These are phyloP conservation scores for Fusarium caatingaense DNA, from an alignment of 2,329 filamentous ascomycete genomes.

Conservation along the genomic window DNA sequence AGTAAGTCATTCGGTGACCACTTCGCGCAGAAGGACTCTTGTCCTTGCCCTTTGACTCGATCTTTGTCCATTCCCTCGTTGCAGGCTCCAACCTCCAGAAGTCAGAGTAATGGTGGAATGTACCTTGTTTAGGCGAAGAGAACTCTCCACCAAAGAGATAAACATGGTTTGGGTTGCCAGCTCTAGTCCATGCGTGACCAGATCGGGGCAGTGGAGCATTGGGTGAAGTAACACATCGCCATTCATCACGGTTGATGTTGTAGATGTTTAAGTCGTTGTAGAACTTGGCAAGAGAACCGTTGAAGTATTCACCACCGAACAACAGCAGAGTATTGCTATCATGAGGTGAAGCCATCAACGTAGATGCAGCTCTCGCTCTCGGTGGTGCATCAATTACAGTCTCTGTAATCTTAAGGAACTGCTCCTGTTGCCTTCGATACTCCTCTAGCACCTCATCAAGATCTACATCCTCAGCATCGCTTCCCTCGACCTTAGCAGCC, in stretches of 20 bases:
- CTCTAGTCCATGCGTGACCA: slow-evolving; percentile 94
- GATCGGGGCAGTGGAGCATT: slow-evolving; percentile 91
- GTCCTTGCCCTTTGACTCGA: slow-evolving; percentile 82
- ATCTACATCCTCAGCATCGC: slow-evolving; percentile 92
- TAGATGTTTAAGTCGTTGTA: slow-evolving; percentile 76
- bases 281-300: slow-evolving; percentile 84
- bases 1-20: slow-evolving; percentile 96
- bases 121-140: slow-evolving; percentile 94
- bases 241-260: slow-evolving; percentile 86
- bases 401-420: slow-evolving; percentile 94
- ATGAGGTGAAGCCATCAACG: slow-evolving; percentile 84
- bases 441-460: slow-evolving; percentile 93
- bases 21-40: slow-evolving; percentile 86
- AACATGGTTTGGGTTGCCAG: slow-evolving; percentile 83
- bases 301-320: slow-evolving; percentile 96
- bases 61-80: slow-evolving; percentile 87
- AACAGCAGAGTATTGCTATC: slow-evolving; percentile 90
- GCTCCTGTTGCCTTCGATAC: slow-evolving; percentile 92
- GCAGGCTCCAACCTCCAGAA: slow-evolving; percentile 93
- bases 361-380: slow-evolving; percentile 80
- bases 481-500: slow-evolving; percentile 78
- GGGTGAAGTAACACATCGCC: slow-evolving; percentile 89
- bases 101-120: slow-evolving; percentile 99
- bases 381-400: slow-evolving; percentile 76
- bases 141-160: slow-evolving; percentile 98